These are phyloP conservation scores for Calocybe cyanea DNA, from an alignment of 768 basidiomycete species.

Conservation along the genomic window DNA sequence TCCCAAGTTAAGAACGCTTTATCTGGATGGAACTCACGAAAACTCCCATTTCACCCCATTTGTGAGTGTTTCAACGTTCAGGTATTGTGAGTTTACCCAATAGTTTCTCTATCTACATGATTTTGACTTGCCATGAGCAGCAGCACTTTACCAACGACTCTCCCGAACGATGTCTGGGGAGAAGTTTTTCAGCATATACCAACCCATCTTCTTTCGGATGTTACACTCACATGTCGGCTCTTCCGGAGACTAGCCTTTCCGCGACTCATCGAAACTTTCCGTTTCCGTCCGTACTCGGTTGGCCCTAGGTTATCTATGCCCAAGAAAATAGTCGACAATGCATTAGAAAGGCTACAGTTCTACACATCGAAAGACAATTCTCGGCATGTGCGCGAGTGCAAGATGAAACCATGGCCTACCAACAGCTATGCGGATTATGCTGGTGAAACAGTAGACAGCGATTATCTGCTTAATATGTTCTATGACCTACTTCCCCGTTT, in stretches of 20 bases:
- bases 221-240: neutral
- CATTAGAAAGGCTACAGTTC: slow-evolving; percentile 2
- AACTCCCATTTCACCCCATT: neutral
- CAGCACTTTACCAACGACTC: neutral
- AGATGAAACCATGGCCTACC: neutral
- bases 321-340: neutral
- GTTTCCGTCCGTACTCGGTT: neutral
- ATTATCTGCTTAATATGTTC: slow-evolving; percentile 1
- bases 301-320: neutral
- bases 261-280: slow-evolving; percentile 1
- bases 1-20: neutral
- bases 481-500: slow-evolving; percentile 3
- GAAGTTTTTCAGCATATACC: slow-evolving; percentile 1
- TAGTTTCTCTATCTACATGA: too few relatives aligned
- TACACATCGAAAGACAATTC: slow-evolving; percentile 2
- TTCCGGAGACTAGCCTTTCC: slow-evolving; percentile 1
- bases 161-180: slow-evolving; percentile 1
- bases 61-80: neutral
- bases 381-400: neutral
- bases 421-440: too few relatives aligned
- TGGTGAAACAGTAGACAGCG: neutral
- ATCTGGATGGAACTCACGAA: neutral
- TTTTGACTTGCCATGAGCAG: neutral
- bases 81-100: too few relatives aligned
- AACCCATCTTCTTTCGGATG: neutral